These are phyloP conservation scores for Colletotrichum liriopes DNA, from an alignment of 2,329 filamentous ascomycete species.

Conservation along the genomic window DNA sequence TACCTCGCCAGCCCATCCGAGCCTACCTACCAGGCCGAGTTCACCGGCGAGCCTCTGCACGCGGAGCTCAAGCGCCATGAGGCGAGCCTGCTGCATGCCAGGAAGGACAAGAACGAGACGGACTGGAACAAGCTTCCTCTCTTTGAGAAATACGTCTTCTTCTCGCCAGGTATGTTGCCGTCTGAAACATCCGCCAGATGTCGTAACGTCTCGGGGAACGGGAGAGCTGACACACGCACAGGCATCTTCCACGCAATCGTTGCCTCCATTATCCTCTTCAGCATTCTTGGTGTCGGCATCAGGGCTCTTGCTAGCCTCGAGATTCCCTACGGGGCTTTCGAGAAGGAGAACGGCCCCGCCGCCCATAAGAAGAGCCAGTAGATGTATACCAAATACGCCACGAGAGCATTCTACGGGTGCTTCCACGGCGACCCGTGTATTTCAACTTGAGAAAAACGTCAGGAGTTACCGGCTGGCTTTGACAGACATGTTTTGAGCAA, in stretches of 20 bases:
- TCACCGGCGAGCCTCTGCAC: slow-evolving; percentile 72
- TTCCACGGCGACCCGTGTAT: slow-evolving; percentile 24
- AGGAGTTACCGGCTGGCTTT: slow-evolving; percentile 42
- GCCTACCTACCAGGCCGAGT: slow-evolving; percentile 75
- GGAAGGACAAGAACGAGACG: slow-evolving; percentile 58
- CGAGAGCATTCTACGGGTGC: not conserved
- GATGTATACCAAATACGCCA: slow-evolving; percentile 54
- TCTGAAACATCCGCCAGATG: not conserved
- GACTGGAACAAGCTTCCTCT: slow-evolving; percentile 66
- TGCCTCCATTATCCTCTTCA: slow-evolving; percentile 78
- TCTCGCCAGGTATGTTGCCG: slow-evolving; percentile 81
- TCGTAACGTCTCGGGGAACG: not conserved
- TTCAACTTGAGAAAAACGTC: slow-evolving; percentile 31
- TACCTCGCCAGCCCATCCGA: slow-evolving; percentile 77
- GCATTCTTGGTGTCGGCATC: slow-evolving; percentile 85
- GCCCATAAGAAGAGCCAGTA: slow-evolving; percentile 94
- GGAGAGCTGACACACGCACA: slow-evolving; percentile 54
- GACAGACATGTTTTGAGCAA: slow-evolving; percentile 34
- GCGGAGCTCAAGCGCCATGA: slow-evolving; percentile 80
- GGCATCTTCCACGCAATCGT: slow-evolving; percentile 92
- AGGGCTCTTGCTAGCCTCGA: slow-evolving; percentile 84
- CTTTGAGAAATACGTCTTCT: slow-evolving; percentile 96
- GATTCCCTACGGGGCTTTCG: slow-evolving; percentile 94
- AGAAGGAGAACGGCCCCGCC: slow-evolving; percentile 93
- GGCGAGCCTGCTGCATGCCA: slow-evolving; percentile 46